A percentile compares a stretch with the other conserved stretches of the same genome.
Conservation (phyloP, 2,329 filamentous ascomycete species). For the Ceratocystis papillata region DNA sequence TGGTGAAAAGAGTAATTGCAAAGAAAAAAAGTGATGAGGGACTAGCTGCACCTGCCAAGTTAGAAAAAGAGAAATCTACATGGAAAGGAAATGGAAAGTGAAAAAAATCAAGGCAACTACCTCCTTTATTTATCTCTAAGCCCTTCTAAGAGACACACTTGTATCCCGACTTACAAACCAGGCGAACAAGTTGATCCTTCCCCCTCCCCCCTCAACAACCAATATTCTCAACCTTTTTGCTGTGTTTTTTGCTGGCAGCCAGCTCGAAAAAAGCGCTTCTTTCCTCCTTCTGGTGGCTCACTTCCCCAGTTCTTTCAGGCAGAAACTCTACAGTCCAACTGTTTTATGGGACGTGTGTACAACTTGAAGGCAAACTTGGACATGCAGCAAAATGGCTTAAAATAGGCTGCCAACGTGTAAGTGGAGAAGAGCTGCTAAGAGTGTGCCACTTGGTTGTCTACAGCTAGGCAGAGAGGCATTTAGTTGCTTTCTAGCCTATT, state of each 20-base stretch:
- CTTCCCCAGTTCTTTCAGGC: neutral
- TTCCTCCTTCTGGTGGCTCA: neutral
- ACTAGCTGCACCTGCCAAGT: no score
- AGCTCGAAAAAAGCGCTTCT: neutral
- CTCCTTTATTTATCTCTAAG: neutral
- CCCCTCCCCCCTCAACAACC: no score
- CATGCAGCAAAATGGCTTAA: neutral
- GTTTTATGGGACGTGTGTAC: neutral
- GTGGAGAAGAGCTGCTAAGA: neutral
- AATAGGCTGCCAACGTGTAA: slow-evolving; percentile 3
- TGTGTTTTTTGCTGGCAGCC: neutral
- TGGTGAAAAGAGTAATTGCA: neutral
- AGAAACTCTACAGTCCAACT: neutral
- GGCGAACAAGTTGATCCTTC: no score
- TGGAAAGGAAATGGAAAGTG: neutral
- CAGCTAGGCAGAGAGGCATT: no score
- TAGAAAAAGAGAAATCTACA: neutral
- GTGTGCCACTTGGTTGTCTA: no score
- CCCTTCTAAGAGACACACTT: no score
- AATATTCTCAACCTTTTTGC: no score
- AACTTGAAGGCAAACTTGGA: neutral
- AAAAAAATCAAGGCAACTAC: neutral
- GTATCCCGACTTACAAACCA: no score
- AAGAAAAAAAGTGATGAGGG: neutral
- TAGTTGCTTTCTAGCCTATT: no score